Evolutionary conservation across 352 stramenopile genomes (phyloP).

Genomic region (Phytophthora meadii): DNA sequence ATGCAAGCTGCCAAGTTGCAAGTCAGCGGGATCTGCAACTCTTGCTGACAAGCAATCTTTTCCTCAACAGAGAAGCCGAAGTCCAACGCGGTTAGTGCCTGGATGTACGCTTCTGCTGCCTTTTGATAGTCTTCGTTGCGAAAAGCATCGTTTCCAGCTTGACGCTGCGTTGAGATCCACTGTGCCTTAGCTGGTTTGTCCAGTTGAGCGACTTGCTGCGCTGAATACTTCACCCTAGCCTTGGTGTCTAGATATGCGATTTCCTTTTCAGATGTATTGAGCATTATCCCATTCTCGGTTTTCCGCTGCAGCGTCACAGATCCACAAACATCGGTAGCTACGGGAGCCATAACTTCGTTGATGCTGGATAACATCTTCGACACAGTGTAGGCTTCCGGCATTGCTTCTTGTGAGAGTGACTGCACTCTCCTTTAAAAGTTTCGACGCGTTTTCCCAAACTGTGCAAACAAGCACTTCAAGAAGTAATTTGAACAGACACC

Average conservation of each 20-base stretch:
- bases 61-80: slow-evolving; percentile 51
- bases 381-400: slow-evolving; percentile 78
- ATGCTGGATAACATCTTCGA: slow-evolving; percentile 87
- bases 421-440: not conserved
- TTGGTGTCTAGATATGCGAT: slow-evolving; percentile 81
- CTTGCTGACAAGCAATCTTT: slow-evolving; percentile 50
- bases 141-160: slow-evolving; percentile 66
- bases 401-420: slow-evolving; percentile 6
- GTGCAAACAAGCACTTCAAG: not conserved
- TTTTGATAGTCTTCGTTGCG: slow-evolving; percentile 44
- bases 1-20: slow-evolving; percentile 84
- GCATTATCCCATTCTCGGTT: slow-evolving; percentile 81
- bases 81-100: slow-evolving; percentile 74
- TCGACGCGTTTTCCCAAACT: too few species aligned
- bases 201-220: slow-evolving; percentile 55
- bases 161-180: slow-evolving; percentile 57
- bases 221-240: slow-evolving; percentile 77
- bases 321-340: slow-evolving; percentile 49
- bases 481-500: slow-evolving; percentile 21
- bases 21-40: slow-evolving; percentile 72
- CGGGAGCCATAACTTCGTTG: slow-evolving; percentile 79
- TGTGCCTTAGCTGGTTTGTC: slow-evolving; percentile 40
- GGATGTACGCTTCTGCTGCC: slow-evolving; percentile 71
- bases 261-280: slow-evolving; percentile 77
- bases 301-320: slow-evolving; percentile 75